Evolutionary conservation across 805 yeast species (phyloP).

Genomic region (Deakozyma indianensis): DNA sequence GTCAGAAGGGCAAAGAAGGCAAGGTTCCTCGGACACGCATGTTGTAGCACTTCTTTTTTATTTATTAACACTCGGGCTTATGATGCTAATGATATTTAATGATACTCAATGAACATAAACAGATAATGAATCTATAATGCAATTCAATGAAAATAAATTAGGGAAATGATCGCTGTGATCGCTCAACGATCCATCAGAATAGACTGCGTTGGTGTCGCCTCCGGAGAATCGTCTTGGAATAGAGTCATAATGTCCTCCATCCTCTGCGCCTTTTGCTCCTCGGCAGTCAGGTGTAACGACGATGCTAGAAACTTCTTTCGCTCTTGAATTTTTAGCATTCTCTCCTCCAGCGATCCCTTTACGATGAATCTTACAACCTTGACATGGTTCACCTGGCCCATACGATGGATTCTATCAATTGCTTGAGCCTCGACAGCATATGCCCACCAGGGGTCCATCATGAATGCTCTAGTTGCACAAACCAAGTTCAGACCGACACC

Average conservation of each 20-base stretch:
- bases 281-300: constrained; percentile 20
- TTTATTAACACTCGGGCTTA: too few species aligned
- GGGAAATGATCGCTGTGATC: too few species aligned
- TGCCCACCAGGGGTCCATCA: constrained; percentile 98
- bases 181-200: too few species aligned
- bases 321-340: constrained; percentile 80
- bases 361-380: constrained; percentile 69
- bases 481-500: constrained; percentile 88
- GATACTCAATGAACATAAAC: too few species aligned
- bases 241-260: constrained; percentile 23
- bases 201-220: too few species aligned
- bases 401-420: constrained; percentile 78
- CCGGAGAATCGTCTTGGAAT: constrained; percentile 17
- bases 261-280: constrained; percentile 20
- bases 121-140: too few species aligned
- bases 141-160: too few species aligned
- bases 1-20: background rate
- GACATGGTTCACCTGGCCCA: constrained; percentile 68
- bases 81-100: too few species aligned
- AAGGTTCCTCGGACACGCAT: background rate
- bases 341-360: constrained; percentile 70
- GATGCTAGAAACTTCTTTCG: constrained; percentile 35
- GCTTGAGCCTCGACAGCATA: constrained; percentile 87
- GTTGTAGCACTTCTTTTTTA: background rate
- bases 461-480: constrained; percentile 66